These are phyloP conservation scores for Calonectria multiphialidica DNA, from an alignment of 2,329 filamentous ascomycete genomes.

Conservation along the genomic window DNA sequence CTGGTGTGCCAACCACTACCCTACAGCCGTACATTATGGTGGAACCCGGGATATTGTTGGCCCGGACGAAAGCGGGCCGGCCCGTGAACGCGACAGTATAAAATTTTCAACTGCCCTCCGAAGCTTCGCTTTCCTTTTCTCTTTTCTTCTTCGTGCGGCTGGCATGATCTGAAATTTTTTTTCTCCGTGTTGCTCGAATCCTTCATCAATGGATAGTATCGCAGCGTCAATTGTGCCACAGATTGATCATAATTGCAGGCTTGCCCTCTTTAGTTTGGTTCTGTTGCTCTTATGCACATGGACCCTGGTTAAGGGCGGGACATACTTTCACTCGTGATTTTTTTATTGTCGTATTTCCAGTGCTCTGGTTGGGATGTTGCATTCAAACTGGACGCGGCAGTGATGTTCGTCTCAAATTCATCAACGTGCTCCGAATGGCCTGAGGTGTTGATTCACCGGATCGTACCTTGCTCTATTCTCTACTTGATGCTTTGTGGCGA, in stretches of 20 bases:
- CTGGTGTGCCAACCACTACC: constrained; percentile 11
- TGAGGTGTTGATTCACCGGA: not conserved
- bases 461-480: constrained; percentile 35
- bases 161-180: constrained; percentile 73
- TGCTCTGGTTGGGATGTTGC: not conserved
- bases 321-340: constrained; percentile 47
- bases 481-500: constrained; percentile 25
- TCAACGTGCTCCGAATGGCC: not conserved
- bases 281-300: constrained; percentile 44
- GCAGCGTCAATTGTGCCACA: constrained; percentile 85
- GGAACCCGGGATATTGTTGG: constrained; percentile 22
- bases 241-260: constrained; percentile 84
- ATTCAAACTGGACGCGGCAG: not conserved
- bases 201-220: constrained; percentile 63
- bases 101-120: constrained; percentile 42
- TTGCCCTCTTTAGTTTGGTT: constrained; percentile 64
- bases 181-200: constrained; percentile 87
- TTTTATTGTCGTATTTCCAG: constrained; percentile 15
- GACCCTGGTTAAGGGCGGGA: constrained; percentile 56
- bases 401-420: not conserved
- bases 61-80: constrained; percentile 1
- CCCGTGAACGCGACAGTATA: constrained; percentile 34
- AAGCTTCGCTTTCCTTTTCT: constrained; percentile 54
- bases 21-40: not conserved
- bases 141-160: constrained; percentile 82